These are phyloP conservation scores for Phytopythium montanum DNA, from an alignment of 352 stramenopile species.

Conservation along the genomic window DNA sequence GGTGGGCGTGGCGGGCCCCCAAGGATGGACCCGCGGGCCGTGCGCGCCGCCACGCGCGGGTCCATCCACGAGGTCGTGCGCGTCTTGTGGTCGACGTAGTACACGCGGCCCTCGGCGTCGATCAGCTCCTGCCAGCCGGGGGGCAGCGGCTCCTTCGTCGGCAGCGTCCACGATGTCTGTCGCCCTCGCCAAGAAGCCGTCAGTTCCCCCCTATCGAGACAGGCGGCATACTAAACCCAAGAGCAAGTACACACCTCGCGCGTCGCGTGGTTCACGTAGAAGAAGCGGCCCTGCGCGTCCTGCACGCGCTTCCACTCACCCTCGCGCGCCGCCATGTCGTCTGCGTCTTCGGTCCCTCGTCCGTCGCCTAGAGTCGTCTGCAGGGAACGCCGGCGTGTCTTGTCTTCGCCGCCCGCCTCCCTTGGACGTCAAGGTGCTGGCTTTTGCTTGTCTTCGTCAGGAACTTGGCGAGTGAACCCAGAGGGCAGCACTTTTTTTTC, in stretches of 20 bases:
- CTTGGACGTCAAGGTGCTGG: no score
- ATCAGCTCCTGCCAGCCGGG: slow-evolving; percentile 79
- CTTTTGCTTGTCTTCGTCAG: background rate
- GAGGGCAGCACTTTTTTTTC: no score
- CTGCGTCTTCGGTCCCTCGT: background rate
- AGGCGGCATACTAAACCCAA: no score
- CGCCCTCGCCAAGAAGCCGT: background rate
- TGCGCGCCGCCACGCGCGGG: slow-evolving; percentile 41
- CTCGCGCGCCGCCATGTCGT: slow-evolving; percentile 26
- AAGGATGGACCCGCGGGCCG: background rate
- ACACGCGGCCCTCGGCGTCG: slow-evolving; percentile 66
- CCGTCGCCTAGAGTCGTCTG: background rate
- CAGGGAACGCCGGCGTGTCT: background rate
- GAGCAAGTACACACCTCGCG: slow-evolving; percentile 45
- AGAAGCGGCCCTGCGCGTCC: slow-evolving; percentile 78
- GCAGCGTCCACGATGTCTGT: slow-evolving; percentile 80
- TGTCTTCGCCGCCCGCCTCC: background rate
- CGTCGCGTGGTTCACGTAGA: slow-evolving; percentile 84
- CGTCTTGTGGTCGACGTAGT: slow-evolving; percentile 83
- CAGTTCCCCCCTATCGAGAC: background rate
- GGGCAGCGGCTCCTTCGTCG: slow-evolving; percentile 61
- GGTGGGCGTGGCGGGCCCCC: background rate
- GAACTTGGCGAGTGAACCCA: background rate
- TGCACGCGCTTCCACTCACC: slow-evolving; percentile 73
- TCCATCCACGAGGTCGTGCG: slow-evolving; percentile 79